Percentiles rank a stretch among this genome's conserved stretches.
Evolutionary conservation across 2,329 filamentous ascomycete genomes (phyloP).

Genomic region (Pseudocercospora musae): DNA sequence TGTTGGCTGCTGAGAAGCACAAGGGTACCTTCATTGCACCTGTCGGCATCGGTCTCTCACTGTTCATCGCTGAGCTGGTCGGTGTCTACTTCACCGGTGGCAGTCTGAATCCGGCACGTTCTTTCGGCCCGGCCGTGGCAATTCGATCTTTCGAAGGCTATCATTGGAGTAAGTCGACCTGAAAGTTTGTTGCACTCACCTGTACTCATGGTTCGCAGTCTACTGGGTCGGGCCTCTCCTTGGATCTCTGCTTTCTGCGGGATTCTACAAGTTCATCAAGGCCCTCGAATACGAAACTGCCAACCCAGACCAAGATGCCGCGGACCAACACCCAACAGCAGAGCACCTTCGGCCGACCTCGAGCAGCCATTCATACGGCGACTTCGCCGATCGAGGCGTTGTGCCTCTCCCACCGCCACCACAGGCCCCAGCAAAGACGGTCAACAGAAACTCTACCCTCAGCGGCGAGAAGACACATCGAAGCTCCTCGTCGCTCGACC

Average conservation of each 20-base stretch:
- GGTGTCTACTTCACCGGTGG: conserved; percentile 47
- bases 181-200: neutral
- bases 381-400: neutral
- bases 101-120: conserved; percentile 35
- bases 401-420: neutral
- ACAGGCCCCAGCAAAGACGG: neutral
- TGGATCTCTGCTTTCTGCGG: conserved; percentile 30
- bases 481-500: neutral
- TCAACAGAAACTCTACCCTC: neutral
- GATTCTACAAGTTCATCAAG: conserved; percentile 36
- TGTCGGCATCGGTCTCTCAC: conserved; percentile 39
- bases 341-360: neutral
- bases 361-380: neutral
- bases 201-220: neutral
- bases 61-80: conserved; percentile 47
- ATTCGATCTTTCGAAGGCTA: conserved; percentile 29
- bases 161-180: conserved; percentile 29
- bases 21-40: conserved; percentile 42
- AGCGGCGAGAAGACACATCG: neutral
- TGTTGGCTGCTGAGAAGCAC: conserved; percentile 44
- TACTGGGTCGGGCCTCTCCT: conserved; percentile 31
- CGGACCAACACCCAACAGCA: neutral
- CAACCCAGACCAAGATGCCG: conserved; percentile 25
- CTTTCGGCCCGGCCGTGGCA: conserved; percentile 34
- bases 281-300: conserved; percentile 34